Conservation (phyloP, 345 rosid genomes). For the Corchorus capsularis region DNA sequence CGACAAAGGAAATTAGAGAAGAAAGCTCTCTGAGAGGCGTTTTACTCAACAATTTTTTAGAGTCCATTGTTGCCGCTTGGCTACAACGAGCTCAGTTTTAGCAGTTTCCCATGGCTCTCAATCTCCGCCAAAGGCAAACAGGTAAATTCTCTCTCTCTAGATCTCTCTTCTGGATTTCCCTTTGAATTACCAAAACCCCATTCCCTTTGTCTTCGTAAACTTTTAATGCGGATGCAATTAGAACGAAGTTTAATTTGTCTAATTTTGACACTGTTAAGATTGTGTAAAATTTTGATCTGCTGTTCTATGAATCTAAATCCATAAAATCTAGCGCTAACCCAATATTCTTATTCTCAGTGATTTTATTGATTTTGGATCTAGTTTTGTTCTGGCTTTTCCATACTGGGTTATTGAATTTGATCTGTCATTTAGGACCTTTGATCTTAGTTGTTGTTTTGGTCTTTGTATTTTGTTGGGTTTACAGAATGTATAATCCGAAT, state of each 20-base stretch:
- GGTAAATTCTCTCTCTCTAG: conserved; percentile 45
- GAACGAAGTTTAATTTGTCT: background rate
- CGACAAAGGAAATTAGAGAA: background rate
- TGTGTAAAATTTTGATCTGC: background rate
- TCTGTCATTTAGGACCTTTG: conserved; percentile 19
- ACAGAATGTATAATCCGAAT: conserved; percentile 89
- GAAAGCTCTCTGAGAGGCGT: background rate
- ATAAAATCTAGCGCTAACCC: conserved; percentile 2
- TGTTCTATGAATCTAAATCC: conserved; percentile 11
- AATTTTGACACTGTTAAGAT: background rate
- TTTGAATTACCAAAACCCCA: background rate
- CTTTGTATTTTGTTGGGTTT: background rate
- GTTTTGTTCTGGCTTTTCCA: background rate
- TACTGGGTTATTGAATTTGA: conserved; percentile 23
- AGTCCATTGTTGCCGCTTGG: background rate
- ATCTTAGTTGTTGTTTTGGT: conserved; percentile 8
- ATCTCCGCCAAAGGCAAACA: conserved; percentile 95
- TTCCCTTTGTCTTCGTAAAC: background rate
- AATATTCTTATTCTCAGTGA: background rate
- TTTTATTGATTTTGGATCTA: background rate
- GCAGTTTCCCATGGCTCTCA: conserved; percentile 76
- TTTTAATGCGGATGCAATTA: background rate
- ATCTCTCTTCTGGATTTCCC: conserved; percentile 17
- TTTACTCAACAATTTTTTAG: background rate
- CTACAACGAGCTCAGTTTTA: conserved; percentile 6